A percentile compares a stretch with the other conserved stretches of the same genome.
These are phyloP conservation scores for Ophiosphaerella korrae DNA, from an alignment of 2,329 filamentous ascomycete species.

Conservation along the genomic window DNA sequence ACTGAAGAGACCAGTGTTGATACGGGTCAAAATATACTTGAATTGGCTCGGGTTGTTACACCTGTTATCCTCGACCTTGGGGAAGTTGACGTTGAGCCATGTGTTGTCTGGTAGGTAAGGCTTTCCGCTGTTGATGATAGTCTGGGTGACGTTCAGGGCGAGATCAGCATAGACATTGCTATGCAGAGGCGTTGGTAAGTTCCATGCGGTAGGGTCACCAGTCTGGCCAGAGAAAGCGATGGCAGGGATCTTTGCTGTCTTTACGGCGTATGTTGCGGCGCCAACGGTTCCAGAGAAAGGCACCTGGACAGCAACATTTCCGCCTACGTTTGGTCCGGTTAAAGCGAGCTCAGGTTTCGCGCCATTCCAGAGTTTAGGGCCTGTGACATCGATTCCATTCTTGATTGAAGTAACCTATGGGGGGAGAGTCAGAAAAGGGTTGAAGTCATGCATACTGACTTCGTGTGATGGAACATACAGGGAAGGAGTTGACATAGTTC, in stretches of 20 bases:
- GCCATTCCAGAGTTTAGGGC: slow-evolving; percentile 59
- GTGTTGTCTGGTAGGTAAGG: slow-evolving; percentile 67
- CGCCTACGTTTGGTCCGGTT: slow-evolving; percentile 66
- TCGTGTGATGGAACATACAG: slow-evolving; percentile 30
- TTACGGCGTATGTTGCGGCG: slow-evolving; percentile 64
- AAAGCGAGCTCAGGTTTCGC: slow-evolving; percentile 66
- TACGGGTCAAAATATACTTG: slow-evolving; percentile 67
- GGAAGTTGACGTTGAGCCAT: slow-evolving; percentile 74
- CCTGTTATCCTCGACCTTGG: slow-evolving; percentile 52
- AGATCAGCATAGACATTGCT: slow-evolving; percentile 68
- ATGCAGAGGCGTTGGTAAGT: slow-evolving; percentile 56
- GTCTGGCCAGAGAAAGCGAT: slow-evolving; percentile 69
- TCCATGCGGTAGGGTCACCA: slow-evolving; percentile 59
- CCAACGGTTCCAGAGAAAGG: slow-evolving; percentile 72
- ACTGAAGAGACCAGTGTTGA: slow-evolving; percentile 53
- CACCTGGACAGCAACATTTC: slow-evolving; percentile 62
- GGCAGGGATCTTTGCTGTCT: slow-evolving; percentile 62
- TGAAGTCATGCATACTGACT: slow-evolving; percentile 22
- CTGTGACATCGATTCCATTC: slow-evolving; percentile 64
- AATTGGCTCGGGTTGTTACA: slow-evolving; percentile 63
- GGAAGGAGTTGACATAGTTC: slow-evolving; percentile 75
- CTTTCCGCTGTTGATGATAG: slow-evolving; percentile 60
- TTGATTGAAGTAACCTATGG: slow-evolving; percentile 61
- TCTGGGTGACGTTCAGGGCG: slow-evolving; percentile 62
- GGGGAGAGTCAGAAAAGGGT: background rate